Conservation (phyloP, 1,139 yeast genomes). For the Candida sp. region DNA sequence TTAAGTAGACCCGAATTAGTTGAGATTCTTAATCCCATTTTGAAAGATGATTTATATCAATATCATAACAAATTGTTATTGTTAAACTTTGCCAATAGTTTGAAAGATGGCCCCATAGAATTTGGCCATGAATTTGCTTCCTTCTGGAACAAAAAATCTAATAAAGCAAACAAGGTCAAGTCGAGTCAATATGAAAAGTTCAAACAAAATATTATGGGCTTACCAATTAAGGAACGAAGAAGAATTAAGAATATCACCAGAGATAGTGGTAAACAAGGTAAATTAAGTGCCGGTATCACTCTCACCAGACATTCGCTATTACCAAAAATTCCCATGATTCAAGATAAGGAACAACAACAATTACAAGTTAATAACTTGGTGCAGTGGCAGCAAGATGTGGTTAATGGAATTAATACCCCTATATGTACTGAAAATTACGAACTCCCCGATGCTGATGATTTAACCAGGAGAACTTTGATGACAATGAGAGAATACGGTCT, state of each 20-base stretch:
- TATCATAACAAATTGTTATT: constrained; percentile 82
- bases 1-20: constrained; percentile 75
- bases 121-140: constrained; percentile 51
- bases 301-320: constrained; percentile 81
- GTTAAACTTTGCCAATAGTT: constrained; percentile 80
- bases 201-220: constrained; percentile 82
- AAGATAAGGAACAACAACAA: constrained; percentile 52
- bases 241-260: constrained; percentile 80
- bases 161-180: constrained; percentile 44
- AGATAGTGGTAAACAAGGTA: constrained; percentile 77
- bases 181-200: constrained; percentile 73
- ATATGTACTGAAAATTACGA: constrained; percentile 76
- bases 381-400: constrained; percentile 92
- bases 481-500: constrained; percentile 89
- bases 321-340: constrained; percentile 85
- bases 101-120: constrained; percentile 59
- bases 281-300: constrained; percentile 71
- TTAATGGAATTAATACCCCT: constrained; percentile 85
- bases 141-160: constrained; percentile 48
- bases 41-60: constrained; percentile 45
- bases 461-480: constrained; percentile 73
- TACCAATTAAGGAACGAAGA: constrained; percentile 81
- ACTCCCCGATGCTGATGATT: constrained; percentile 73
- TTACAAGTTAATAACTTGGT: constrained; percentile 55
- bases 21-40: constrained; percentile 48